phyloP scores from a whole-genome alignment of 140 eudicot species.

The Ambrosia hybrid region DNA sequence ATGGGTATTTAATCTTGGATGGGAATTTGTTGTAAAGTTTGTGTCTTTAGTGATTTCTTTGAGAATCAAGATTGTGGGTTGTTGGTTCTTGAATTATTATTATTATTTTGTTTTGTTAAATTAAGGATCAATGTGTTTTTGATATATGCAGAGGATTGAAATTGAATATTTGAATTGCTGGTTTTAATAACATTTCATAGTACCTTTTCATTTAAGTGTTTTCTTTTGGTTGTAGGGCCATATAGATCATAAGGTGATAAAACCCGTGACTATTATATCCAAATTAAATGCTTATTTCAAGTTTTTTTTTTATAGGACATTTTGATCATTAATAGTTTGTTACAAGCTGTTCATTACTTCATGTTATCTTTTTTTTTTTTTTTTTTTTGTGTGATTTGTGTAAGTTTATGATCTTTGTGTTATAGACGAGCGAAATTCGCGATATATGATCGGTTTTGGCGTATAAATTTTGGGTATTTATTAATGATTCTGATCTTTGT shows the following conservation, averaged over 20 bases:
- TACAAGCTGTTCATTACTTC: too few relatives aligned
- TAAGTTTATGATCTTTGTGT: slow-evolving; percentile 7
- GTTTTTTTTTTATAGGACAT: too few relatives aligned
- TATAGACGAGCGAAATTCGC: not conserved
- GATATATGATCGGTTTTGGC: slow-evolving; percentile 8
- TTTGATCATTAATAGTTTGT: too few relatives aligned
- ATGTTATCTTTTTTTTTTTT: too few relatives aligned
- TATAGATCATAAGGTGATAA: too few relatives aligned
- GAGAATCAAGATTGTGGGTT: slow-evolving; percentile 15
- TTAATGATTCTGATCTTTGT: not conserved
- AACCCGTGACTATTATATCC: too few relatives aligned
- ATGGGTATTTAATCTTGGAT: slow-evolving; percentile 23
- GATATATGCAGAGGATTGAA: slow-evolving; percentile 9
- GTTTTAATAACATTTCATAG: not conserved
- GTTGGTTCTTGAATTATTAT: not conserved
- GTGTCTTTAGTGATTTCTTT: slow-evolving; percentile 28
- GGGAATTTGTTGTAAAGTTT: slow-evolving; percentile 22
- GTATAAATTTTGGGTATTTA: slow-evolving; percentile 1
- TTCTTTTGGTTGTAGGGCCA: slow-evolving; percentile 9
- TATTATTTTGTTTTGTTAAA: slow-evolving; percentile 4
- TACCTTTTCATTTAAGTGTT: not conserved
- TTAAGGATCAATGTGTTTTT: not conserved
- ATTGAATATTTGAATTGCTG: not conserved
- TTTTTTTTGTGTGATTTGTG: not conserved
- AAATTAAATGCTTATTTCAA: too few relatives aligned